These are phyloP conservation scores for Hymenoscyphus salicellus DNA, from an alignment of 2,329 filamentous ascomycete genomes.

Conservation along the genomic window DNA sequence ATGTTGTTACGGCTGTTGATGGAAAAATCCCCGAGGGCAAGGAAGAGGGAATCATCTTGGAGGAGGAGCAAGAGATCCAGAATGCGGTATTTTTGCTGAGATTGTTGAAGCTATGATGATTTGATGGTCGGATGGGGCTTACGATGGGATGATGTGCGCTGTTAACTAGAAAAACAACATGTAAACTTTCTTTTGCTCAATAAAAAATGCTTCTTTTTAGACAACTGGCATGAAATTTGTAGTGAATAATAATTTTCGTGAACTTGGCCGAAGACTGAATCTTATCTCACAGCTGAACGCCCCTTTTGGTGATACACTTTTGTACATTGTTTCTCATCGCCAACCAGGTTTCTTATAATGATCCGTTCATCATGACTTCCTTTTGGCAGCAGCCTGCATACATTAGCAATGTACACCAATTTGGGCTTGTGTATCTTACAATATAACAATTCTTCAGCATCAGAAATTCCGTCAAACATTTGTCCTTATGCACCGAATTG, in stretches of 20 bases:
- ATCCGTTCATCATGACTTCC: conserved; percentile 35
- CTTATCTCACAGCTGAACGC: not conserved
- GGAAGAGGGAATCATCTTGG: conserved; percentile 64
- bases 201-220: not conserved
- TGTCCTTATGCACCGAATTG: conserved; percentile 84
- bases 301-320: not conserved
- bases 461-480: conserved; percentile 83
- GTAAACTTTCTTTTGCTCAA: conserved; percentile 1
- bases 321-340: not conserved
- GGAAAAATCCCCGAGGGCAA: conserved; percentile 47
- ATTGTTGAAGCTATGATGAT: conserved; percentile 64
- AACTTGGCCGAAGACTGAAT: not conserved
- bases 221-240: not conserved
- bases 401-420: conserved; percentile 14
- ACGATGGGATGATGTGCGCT: not conserved
- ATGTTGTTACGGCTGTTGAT: conserved; percentile 57
- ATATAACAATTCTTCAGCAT: conserved; percentile 83
- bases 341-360: not conserved
- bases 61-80: conserved; percentile 84
- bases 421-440: conserved; percentile 36
- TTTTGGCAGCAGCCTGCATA: conserved; percentile 51
- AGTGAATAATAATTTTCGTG: not conserved
- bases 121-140: not conserved
- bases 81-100: conserved; percentile 77
- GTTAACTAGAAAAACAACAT: conserved; percentile 1